Base-by-base conservation (phyloP, 306 rosid species). In the Adenanthera pavonina region DNA sequence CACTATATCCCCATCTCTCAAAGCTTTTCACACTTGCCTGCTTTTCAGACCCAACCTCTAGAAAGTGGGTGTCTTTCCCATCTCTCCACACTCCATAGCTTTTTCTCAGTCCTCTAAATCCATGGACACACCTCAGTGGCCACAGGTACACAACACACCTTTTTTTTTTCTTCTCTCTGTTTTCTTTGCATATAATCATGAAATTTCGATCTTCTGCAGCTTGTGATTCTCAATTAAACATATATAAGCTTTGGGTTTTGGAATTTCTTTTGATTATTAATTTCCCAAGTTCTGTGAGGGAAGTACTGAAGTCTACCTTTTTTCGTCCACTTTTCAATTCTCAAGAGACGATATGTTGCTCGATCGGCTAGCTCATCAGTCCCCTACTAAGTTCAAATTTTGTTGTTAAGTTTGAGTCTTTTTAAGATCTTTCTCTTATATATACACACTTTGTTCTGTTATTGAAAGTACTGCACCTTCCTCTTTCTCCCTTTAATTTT, bases 51-150 rank as follows among this genome's bases (percentile, higher is more conserved):
- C 85, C 85, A 86, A 82, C 89, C 72, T 82, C 87, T 82, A 75
- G 78, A 72, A 85, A 88, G 89, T 85, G 83, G 81, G 68, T 82
- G 85, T 67, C 74, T 83, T 89, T 84, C 84, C 84, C 82, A 84
- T 84, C 89, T 86, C 85, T 54, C 14, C 83, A 84, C 88, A 88
- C 90, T 90, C 83, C 80, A 69, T 77, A 82, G 85, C 90, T 72
- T 90, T 91, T 80, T 85, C 82, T 85, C 85, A 75, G 69, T 75
- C 82, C 61, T 77, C 86, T 81, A 73, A 86, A 82, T 84, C 94
- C 91, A 95, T 95, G 99, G 99, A 93, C 87, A 89, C 96, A 78
- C 68, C 96, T 90, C 97, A 90, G 91, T 93, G 97, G 97, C 93
- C 99, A 90, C 97, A 95, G 98, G 99, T 95, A 95, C 40, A 49